Evolutionary conservation across 2,329 filamentous ascomycete genomes (phyloP).

Genomic region (Neurospora crassa): DNA sequence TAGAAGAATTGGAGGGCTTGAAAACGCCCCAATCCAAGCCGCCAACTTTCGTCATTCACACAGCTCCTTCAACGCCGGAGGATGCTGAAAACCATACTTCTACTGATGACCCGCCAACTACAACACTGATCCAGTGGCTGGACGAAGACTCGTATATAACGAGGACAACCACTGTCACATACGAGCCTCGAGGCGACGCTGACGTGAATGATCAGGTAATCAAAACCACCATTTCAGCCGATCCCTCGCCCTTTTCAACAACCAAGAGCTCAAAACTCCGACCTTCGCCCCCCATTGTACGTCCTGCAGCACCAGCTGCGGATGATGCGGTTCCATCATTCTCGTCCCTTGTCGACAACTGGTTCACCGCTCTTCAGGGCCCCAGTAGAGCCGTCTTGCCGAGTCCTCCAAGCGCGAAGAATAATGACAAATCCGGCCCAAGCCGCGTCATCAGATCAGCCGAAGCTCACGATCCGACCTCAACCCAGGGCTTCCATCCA

Average conservation of each 20-base stretch:
- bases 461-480: not conserved
- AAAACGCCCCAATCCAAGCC: not conserved
- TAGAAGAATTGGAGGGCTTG: not conserved
- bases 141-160: constrained; percentile 33
- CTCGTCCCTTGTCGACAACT: constrained; percentile 12
- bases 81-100: not conserved
- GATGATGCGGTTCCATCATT: constrained; percentile 2
- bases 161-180: constrained; percentile 29
- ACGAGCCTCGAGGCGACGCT: constrained; percentile 25
- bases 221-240: constrained; percentile 28
- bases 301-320: not conserved
- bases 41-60: constrained; percentile 20
- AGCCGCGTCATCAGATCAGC: not conserved
- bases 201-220: constrained; percentile 26
- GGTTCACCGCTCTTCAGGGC: constrained; percentile 10
- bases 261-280: not conserved
- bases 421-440: not conserved
- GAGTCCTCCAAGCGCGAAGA: not conserved
- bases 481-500: not conserved
- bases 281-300: not conserved
- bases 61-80: constrained; percentile 22
- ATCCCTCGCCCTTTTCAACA: constrained; percentile 5
- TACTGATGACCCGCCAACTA: constrained; percentile 10
- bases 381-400: not conserved
- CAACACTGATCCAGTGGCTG: constrained; percentile 28